These are phyloP conservation scores for Penicillium sp. DNA, from an alignment of 2,329 filamentous ascomycete species.

Conservation along the genomic window DNA sequence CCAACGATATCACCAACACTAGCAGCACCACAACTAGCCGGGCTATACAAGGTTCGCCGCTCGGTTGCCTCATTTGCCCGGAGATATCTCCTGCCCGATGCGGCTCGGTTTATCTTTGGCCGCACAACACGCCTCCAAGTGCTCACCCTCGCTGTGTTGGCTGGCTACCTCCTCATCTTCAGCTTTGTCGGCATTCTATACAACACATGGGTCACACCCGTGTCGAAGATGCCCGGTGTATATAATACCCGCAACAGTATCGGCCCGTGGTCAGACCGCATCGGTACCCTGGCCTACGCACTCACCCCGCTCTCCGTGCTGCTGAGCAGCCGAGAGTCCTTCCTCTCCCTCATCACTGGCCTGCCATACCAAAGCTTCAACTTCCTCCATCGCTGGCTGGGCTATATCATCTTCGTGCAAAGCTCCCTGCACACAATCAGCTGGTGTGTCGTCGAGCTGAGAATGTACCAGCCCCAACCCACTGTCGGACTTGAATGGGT, in stretches of 20 bases:
- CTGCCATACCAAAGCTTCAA: conserved; percentile 75
- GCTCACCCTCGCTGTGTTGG: conserved; percentile 57
- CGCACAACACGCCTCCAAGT: conserved; percentile 68
- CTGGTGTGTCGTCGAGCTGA: conserved; percentile 67
- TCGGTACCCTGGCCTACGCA: conserved; percentile 71
- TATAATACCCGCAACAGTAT: conserved; percentile 66
- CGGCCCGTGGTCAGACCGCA: conserved; percentile 66
- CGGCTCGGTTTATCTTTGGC: conserved; percentile 60
- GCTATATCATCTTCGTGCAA: conserved; percentile 70
- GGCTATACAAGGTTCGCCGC: conserved; percentile 12
- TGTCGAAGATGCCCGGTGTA: conserved; percentile 54
- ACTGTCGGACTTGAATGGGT: conserved; percentile 58
- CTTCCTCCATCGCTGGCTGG: conserved; percentile 74
- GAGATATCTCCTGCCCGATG: conserved; percentile 62
- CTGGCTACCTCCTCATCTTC: conserved; percentile 65
- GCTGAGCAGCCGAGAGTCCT: conserved; percentile 66
- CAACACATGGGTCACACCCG: conserved; percentile 67
- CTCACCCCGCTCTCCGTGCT: conserved; percentile 69
- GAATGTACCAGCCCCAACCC: conserved; percentile 72
- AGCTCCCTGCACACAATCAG: conserved; percentile 67
- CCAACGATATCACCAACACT: conserved; percentile 8
- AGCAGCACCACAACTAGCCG: conserved; percentile 1
- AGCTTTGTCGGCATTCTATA: conserved; percentile 69
- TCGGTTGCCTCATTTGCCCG: conserved; percentile 41
- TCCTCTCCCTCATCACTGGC: conserved; percentile 68